These are phyloP conservation scores for Escallonia herrerae DNA, from an alignment of 129 eudicot species.

Conservation along the genomic window DNA sequence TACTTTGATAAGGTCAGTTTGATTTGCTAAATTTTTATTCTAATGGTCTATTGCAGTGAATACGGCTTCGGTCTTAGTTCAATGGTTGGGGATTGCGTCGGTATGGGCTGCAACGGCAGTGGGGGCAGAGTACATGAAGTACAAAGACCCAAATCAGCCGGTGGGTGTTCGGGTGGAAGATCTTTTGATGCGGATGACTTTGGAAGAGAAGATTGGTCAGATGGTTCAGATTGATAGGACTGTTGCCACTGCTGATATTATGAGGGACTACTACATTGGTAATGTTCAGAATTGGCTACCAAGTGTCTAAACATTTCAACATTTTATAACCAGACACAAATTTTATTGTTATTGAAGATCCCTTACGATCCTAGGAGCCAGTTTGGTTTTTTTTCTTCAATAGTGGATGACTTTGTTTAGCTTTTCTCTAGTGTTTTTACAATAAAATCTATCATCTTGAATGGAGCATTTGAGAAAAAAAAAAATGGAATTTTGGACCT, in stretches of 20 bases:
- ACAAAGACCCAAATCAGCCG: constrained; percentile 14
- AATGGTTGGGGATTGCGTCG: not conserved
- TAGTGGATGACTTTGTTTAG: too few relatives aligned
- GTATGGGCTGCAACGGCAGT: not conserved
- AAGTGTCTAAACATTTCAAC: too few relatives aligned
- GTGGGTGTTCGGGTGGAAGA: constrained; percentile 15
- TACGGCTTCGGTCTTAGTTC: not conserved
- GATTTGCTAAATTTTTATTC: too few relatives aligned
- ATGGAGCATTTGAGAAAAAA: too few relatives aligned
- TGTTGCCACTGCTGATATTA: constrained; percentile 10
- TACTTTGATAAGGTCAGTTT: too few relatives aligned
- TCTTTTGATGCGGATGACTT: constrained; percentile 17
- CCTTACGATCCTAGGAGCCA: too few relatives aligned
- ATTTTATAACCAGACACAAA: too few relatives aligned
- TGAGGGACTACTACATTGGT: constrained; percentile 18
- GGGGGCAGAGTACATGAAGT: constrained; percentile 1
- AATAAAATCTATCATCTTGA: too few relatives aligned
- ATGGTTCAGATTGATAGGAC: constrained; percentile 22
- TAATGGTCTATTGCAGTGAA: not conserved
- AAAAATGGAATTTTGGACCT: too few relatives aligned
- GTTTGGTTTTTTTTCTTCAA: too few relatives aligned
- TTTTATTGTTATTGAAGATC: too few relatives aligned
- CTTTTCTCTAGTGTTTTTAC: too few relatives aligned
- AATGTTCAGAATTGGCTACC: not conserved
- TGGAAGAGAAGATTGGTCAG: constrained; percentile 26